Evolutionary conservation across 2,329 filamentous ascomycete genomes (phyloP), one percentile per base, ranked within the genome.

Genomic region (Pyrenophora graminea): DNA sequence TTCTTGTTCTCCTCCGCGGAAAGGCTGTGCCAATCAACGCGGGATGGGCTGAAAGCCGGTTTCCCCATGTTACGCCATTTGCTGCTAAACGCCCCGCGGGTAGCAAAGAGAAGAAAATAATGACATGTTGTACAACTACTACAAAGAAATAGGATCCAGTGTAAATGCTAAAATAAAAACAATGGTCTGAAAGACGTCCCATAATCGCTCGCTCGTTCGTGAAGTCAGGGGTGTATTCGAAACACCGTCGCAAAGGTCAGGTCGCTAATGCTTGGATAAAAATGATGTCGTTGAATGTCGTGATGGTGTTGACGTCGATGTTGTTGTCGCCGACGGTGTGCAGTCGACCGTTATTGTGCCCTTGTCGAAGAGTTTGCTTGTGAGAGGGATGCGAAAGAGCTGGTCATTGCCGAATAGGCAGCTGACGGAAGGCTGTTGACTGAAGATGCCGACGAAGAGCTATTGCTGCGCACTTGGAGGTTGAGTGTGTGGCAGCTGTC

Each of bases 331-430:
- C 32, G 13, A 31, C n/a, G 32, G 17, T 43, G 30, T 39, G 19
- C 13, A 19, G 8, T 17, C 43, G 15, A 3, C 33, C 36, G 36
- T 45, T 64, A 70, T 56, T 59, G 62, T n/a, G 58, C 56, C 45
- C 61, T 62, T 51, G 57, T 58, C 40, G 61, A 59, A 45, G 61
- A 53, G 23, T 56, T 61, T 45, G 63, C 50, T 53, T 69, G 65
- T 18, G 67, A 69, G 21, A 75, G 71, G 36, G 73, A 74, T 25
- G 72, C 73, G 49, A 75, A 75, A 1, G 72, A 74, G 42, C 55
- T 68, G 12, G 72, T 75, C 70, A 75, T 63, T 17, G 73, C 72
- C 21, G 73, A 74, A 57, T 75, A 75, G 36, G 69, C 58, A 25
- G 63, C 58, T 38, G 55, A 36, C 48, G 60, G 55, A n/a, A 55